These are phyloP conservation scores for Ambrosia hybrid DNA, from an alignment of 140 eudicot species.

Conservation along the genomic window DNA sequence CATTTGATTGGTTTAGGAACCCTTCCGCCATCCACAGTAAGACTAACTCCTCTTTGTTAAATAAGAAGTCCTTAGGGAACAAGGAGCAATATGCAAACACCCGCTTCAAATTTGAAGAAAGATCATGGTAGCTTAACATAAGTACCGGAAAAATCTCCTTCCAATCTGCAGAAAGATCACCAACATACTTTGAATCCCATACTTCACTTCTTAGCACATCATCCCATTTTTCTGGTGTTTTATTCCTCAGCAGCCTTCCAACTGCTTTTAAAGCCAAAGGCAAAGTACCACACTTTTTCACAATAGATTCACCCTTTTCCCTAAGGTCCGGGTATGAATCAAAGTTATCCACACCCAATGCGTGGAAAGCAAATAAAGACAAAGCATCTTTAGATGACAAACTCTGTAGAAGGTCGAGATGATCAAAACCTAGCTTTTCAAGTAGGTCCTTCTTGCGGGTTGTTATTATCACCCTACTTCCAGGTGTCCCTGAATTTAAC, in stretches of 20 bases:
- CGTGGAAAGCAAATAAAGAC: slow-evolving; percentile 32
- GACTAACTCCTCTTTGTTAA: slow-evolving; percentile 7
- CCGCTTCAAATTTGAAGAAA: neutral
- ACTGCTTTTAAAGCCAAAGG: slow-evolving; percentile 38
- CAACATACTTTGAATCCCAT: neutral
- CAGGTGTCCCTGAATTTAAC: neutral
- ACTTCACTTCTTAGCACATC: neutral
- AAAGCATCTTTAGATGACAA: slow-evolving; percentile 24
- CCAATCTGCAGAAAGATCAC: neutral
- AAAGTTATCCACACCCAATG: slow-evolving; percentile 22
- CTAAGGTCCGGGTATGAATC: slow-evolving; percentile 10
- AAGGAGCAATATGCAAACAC: slow-evolving; percentile 18
- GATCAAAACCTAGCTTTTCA: slow-evolving; percentile 17
- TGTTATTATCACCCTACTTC: slow-evolving; percentile 33
- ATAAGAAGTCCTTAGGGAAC: slow-evolving; percentile 6
- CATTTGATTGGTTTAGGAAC: neutral
- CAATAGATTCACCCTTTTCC: neutral
- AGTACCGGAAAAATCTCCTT: neutral
- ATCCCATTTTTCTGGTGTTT: neutral
- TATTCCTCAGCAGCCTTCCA: slow-evolving; percentile 31
- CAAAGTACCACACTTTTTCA: neutral
- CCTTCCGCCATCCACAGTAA: slow-evolving; percentile 8
- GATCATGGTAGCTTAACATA: slow-evolving; percentile 14
- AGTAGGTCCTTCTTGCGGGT: slow-evolving; percentile 13
- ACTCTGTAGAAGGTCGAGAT: slow-evolving; percentile 12